Conservation (phyloP, 1,139 yeast genomes). For the Nakaseomyces uthaithaninus region DNA sequence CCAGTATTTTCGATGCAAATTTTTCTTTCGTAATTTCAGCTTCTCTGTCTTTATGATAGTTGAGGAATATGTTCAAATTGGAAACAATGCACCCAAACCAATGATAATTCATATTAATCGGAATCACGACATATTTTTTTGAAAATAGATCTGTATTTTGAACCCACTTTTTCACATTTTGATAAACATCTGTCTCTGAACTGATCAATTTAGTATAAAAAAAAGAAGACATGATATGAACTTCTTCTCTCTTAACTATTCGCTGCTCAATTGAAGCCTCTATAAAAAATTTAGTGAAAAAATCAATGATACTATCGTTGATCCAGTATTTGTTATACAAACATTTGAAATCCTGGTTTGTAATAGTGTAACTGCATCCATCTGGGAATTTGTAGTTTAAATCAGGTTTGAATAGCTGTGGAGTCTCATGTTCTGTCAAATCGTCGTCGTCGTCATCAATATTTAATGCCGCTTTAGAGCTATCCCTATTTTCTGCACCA, state of each 20-base stretch:
- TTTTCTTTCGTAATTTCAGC: slow-evolving; percentile 9
- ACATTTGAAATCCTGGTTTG: slow-evolving; percentile 57
- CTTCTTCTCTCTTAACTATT: slow-evolving; percentile 27
- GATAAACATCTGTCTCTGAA: slow-evolving; percentile 40
- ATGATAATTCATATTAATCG: slow-evolving; percentile 73
- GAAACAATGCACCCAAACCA: slow-evolving; percentile 81
- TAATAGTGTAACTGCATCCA: slow-evolving; percentile 43
- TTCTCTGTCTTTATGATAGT: slow-evolving; percentile 10
- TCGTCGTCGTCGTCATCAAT: slow-evolving; percentile 2
- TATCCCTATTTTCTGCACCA: neutral
- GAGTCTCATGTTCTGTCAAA: slow-evolving; percentile 20
- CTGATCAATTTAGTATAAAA: slow-evolving; percentile 62
- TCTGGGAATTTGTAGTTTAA: slow-evolving; percentile 44
- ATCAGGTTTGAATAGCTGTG: slow-evolving; percentile 51
- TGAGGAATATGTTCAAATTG: slow-evolving; percentile 31
- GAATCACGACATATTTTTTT: slow-evolving; percentile 60
- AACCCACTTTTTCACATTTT: slow-evolving; percentile 74
- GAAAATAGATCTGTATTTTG: slow-evolving; percentile 56
- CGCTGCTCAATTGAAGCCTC: slow-evolving; percentile 34
- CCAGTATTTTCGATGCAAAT: slow-evolving; percentile 6
- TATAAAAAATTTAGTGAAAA: slow-evolving; percentile 52
- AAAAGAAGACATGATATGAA: slow-evolving; percentile 73
- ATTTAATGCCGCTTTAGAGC: neutral
- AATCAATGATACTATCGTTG: slow-evolving; percentile 65
- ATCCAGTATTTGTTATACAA: slow-evolving; percentile 67